phyloP scores from a whole-genome alignment of 2,329 filamentous ascomycete genomes.

The Ophiostoma ulmi region DNA sequence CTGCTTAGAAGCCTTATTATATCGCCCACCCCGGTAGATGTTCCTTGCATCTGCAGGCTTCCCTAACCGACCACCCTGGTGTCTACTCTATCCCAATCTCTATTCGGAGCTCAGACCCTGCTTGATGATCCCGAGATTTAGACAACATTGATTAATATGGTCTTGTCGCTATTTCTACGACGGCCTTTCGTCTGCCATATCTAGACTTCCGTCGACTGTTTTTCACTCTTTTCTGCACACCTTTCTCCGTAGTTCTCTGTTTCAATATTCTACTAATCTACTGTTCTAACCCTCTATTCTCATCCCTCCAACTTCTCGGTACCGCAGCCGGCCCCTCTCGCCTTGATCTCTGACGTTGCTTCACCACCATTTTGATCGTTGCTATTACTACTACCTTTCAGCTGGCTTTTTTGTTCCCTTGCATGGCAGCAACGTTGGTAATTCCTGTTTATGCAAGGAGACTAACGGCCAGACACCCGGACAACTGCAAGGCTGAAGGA shows the following conservation, averaged over 20 bases:
- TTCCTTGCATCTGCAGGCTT: neutral
- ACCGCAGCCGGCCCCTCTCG: conserved; percentile 1
- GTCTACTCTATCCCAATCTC: too few relatives aligned
- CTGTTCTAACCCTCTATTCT: too few relatives aligned
- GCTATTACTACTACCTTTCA: neutral
- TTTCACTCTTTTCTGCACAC: neutral
- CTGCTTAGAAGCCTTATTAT: neutral
- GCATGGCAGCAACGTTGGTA: neutral
- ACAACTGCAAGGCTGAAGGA: neutral
- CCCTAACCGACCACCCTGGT: too few relatives aligned
- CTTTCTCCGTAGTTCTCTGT: too few relatives aligned
- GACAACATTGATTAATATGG: too few relatives aligned
- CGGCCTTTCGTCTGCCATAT: neutral
- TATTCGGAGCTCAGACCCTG: too few relatives aligned
- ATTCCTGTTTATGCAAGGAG: neutral
- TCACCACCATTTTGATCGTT: neutral
- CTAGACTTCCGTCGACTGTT: neutral
- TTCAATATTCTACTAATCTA: neutral
- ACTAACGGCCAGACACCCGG: neutral
- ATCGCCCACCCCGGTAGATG: neutral
- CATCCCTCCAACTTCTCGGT: neutral
- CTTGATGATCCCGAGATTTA: too few relatives aligned
- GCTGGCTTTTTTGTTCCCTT: neutral
- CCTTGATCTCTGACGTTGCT: neutral
- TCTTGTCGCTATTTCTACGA: too few relatives aligned